Evolutionary conservation across 2,329 filamentous ascomycete species (phyloP), one percentile per base, ranked within the genome.

Genomic region (Lasiodiplodia citricola): DNA sequence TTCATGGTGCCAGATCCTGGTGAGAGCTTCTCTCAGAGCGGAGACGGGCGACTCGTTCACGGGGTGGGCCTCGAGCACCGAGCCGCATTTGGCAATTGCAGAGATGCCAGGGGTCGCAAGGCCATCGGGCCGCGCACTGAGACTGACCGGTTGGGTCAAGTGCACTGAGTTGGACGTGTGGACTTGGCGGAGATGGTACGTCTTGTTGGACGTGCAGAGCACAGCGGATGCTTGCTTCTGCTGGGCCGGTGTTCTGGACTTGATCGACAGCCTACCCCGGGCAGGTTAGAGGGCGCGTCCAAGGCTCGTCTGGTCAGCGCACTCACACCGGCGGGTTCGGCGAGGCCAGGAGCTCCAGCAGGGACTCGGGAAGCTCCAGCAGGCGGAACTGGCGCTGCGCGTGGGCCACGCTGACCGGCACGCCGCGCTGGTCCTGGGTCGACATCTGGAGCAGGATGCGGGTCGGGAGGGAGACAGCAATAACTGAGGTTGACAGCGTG

Each of bases 121-220:
- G 75, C 73, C 60, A 73, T 75, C 47, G 76, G 66, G 50, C 73
- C 76, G 76, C 75, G 75, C 73, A 74, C 74, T 77, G 77, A 71
- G 76, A 75, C 81, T 82, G 4, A 70, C 69, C 52, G 84, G 83
- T 62, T 80, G 80, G 28, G 87, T 79, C 47, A 90, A 75, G 76
- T 87, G 87, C 68, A 90, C 81, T 44, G 86, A 87, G 72, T 91
- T 91, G 31, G 88, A 90, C 18, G 88, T 90, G 72, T 88, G 87
- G 65, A 90, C 88, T 76, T 90, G 88, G 72, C 87, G 87, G 64
- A 90, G 78, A 69, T 85, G 83, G 79, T 85, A 91, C 13, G 87
- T 88, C 71, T 85, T 81, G 66, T 81, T 80, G 11, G 82, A 79
- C 2, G 87, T 89, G 78, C 88, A 90, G 69, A 91, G 81, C 70